phyloP scores from a whole-genome alignment of 192 early-diverging fungal genomes.

The Kickxella alabastrina region DNA sequence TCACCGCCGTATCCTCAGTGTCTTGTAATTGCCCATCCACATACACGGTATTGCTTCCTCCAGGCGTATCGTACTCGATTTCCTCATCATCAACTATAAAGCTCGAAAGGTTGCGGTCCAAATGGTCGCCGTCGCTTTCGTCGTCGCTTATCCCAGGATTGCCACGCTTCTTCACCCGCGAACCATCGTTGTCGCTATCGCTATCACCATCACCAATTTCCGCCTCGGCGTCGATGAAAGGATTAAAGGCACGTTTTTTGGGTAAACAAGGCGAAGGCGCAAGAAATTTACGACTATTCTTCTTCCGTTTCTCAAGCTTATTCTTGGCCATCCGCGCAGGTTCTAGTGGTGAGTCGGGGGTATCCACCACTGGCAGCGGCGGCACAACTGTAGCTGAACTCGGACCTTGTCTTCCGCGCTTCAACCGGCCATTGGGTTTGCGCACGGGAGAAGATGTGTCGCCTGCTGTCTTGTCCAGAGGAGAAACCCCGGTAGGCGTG shows the following conservation, averaged over 20 bases:
- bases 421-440: slow-evolving; percentile 5
- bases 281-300: too few species aligned
- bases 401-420: slow-evolving; percentile 4
- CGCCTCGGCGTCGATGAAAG: slow-evolving; percentile 42
- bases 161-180: neutral
- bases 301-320: slow-evolving; percentile 7
- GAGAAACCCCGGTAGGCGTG: neutral
- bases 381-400: neutral
- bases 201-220: slow-evolving; percentile 37
- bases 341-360: neutral
- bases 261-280: slow-evolving; percentile 1
- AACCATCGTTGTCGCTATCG: slow-evolving; percentile 17
- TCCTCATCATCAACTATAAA: slow-evolving; percentile 48
- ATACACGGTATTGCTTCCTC: too few species aligned
- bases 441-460: neutral
- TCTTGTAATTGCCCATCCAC: too few species aligned
- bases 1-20: neutral
- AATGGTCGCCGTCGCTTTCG: slow-evolving; percentile 29
- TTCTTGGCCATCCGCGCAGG: neutral
- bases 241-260: slow-evolving; percentile 7
- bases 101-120: slow-evolving; percentile 45
- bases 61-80: slow-evolving; percentile 43
- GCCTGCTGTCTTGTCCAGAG: neutral
- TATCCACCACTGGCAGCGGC: neutral
- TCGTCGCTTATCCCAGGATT: slow-evolving; percentile 11